Percentiles rank a stretch among this genome's conserved stretches.
Conservation (phyloP, 1,139 yeast genomes). For the Blastobotrys arbuscula region DNA sequence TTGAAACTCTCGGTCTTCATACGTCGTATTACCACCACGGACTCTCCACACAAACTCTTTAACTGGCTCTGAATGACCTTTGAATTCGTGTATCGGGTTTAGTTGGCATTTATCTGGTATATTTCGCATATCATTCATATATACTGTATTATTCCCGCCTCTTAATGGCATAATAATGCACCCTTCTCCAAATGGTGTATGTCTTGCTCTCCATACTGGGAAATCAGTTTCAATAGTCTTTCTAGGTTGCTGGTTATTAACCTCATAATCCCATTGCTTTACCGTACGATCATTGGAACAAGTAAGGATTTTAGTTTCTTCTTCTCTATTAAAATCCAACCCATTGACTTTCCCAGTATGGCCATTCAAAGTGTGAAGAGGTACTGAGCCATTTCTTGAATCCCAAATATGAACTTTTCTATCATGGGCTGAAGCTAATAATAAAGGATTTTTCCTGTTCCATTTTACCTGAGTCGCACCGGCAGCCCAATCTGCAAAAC, state of each 20-base stretch:
- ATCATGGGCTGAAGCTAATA: constrained; percentile 84
- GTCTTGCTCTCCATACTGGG: constrained; percentile 85
- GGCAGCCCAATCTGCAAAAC: constrained; percentile 91
- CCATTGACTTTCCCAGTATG: constrained; percentile 85
- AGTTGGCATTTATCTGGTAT: constrained; percentile 31
- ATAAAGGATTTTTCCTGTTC: constrained; percentile 70
- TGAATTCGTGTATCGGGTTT: constrained; percentile 56
- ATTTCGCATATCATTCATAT: constrained; percentile 47
- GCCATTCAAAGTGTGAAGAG: constrained; percentile 62
- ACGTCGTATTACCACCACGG: constrained; percentile 42
- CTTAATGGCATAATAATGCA: constrained; percentile 86
- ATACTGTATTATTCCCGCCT: constrained; percentile 77
- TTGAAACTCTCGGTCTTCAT: constrained; percentile 76
- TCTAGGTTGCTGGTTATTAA: constrained; percentile 42
- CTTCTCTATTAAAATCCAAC: constrained; percentile 66
- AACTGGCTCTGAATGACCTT: constrained; percentile 80
- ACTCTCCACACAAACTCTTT: constrained; percentile 86
- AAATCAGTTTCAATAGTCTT: constrained; percentile 65
- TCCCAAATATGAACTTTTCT: constrained; percentile 83
- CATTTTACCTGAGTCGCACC: constrained; percentile 95
- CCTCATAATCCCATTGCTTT: constrained; percentile 74
- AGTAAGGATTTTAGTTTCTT: constrained; percentile 57
- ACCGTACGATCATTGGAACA: constrained; percentile 83
- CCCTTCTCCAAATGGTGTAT: constrained; percentile 86
- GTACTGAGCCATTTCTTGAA: constrained; percentile 70